These are phyloP conservation scores for Sicyos baderoa DNA, from an alignment of 306 rosid genomes.

Conservation along the genomic window DNA sequence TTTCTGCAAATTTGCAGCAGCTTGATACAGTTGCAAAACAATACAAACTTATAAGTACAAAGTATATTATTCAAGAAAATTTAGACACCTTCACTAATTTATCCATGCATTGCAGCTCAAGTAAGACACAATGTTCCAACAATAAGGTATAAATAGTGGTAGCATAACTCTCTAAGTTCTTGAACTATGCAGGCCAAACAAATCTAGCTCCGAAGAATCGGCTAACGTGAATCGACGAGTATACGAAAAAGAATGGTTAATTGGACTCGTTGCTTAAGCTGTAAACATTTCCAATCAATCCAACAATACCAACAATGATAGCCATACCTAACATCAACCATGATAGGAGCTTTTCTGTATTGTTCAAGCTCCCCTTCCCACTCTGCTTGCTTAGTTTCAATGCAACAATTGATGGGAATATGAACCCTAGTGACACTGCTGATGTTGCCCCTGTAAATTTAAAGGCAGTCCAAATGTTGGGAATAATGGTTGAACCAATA, in stretches of 20 bases:
- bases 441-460: slow-evolving; percentile 95
- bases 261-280: slow-evolving; percentile 51
- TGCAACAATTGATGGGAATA: slow-evolving; percentile 69
- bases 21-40: slow-evolving; percentile 8
- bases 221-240: not conserved
- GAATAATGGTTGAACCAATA: slow-evolving; percentile 83
- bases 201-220: not conserved
- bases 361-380: slow-evolving; percentile 39
- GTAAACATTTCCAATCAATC: slow-evolving; percentile 61
- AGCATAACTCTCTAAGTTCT: not conserved
- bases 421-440: slow-evolving; percentile 82
- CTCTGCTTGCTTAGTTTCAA: slow-evolving; percentile 48
- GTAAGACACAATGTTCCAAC: not conserved
- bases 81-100: not conserved
- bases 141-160: not conserved
- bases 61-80: not conserved
- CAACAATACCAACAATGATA: slow-evolving; percentile 53
- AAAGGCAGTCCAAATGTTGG: slow-evolving; percentile 92
- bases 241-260: slow-evolving; percentile 19
- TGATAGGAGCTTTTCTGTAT: slow-evolving; percentile 41
- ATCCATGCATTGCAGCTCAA: not conserved
- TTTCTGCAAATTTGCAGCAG: slow-evolving; percentile 1
- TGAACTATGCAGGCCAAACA: not conserved
- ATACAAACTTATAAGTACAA: not conserved
- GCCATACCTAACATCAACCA: slow-evolving; percentile 69